These are phyloP conservation scores for Acanthamoeba healyi DNA, from an alignment of 208 protist species.

Conservation along the genomic window DNA sequence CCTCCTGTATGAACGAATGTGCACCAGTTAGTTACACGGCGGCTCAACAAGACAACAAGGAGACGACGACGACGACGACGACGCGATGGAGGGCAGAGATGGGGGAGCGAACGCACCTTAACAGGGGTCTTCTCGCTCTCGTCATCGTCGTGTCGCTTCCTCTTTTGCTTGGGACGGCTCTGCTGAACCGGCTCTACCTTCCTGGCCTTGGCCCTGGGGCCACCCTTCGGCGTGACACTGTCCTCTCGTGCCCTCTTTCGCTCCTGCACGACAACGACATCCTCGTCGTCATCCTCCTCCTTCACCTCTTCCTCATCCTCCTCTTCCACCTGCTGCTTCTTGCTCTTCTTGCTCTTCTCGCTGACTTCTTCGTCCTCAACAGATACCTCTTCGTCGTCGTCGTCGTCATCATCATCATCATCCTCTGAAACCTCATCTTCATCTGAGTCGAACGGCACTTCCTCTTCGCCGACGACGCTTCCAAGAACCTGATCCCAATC, in stretches of 20 bases:
- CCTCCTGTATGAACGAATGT: slow-evolving; percentile 24
- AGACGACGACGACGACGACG: too few relatives aligned
- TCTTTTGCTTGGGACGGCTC: slow-evolving; percentile 4
- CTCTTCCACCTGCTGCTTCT: not conserved
- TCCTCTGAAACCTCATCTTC: slow-evolving; percentile 16
- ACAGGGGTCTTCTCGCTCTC: not conserved
- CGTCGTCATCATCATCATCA: slow-evolving; percentile 71
- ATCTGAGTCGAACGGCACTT: not conserved
- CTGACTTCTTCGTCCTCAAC: slow-evolving; percentile 79
- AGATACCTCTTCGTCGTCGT: slow-evolving; percentile 52
- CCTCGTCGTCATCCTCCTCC: not conserved
- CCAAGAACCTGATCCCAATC: slow-evolving; percentile 65
- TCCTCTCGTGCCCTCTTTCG: slow-evolving; percentile 56
- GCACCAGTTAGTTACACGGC: too few relatives aligned
- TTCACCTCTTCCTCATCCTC: slow-evolving; percentile 16
- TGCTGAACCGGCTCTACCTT: slow-evolving; percentile 39
- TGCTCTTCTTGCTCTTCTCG: slow-evolving; percentile 32
- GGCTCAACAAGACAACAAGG: not conserved
- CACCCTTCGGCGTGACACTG: not conserved
- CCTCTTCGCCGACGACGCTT: slow-evolving; percentile 56
- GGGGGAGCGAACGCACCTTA: not conserved
- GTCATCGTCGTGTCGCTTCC: not conserved
- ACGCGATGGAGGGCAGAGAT: too few relatives aligned
- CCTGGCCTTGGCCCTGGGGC: not conserved
- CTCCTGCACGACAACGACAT: slow-evolving; percentile 10